These are phyloP conservation scores for Phytophthora constricta DNA, from an alignment of 352 stramenopile genomes.

Conservation along the genomic window DNA sequence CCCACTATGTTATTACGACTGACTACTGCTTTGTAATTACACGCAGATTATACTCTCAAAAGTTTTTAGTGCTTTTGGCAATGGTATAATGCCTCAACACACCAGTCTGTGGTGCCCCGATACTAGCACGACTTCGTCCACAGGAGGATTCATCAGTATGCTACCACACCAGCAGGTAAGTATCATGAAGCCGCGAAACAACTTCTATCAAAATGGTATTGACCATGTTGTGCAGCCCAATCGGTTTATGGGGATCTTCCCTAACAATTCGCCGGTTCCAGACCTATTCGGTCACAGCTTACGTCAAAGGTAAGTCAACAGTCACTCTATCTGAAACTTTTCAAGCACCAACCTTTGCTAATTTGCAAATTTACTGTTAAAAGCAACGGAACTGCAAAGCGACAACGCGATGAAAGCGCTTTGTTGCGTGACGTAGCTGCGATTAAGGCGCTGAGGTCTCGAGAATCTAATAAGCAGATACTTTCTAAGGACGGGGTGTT, in stretches of 20 bases:
- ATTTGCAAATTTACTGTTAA: background rate
- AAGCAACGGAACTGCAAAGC: slow-evolving; percentile 14
- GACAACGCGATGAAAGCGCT: slow-evolving; percentile 1
- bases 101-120: slow-evolving; percentile 39
- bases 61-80: slow-evolving; percentile 37
- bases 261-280: slow-evolving; percentile 5
- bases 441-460: slow-evolving; percentile 11
- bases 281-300: slow-evolving; percentile 4
- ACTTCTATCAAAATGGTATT: background rate
- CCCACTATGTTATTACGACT: slow-evolving; percentile 1
- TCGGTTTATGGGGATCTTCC: slow-evolving; percentile 31
- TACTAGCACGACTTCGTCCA: background rate
- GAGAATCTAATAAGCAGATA: slow-evolving; percentile 2
- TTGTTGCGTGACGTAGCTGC: background rate
- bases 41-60: slow-evolving; percentile 32
- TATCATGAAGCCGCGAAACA: background rate
- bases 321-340: too few relatives aligned
- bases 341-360: too few relatives aligned
- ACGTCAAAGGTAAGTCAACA: slow-evolving; percentile 24
- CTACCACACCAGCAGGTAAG: slow-evolving; percentile 31
- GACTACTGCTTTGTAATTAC: slow-evolving; percentile 6
- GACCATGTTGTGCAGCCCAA: slow-evolving; percentile 16
- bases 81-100: slow-evolving; percentile 35
- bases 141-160: slow-evolving; percentile 22
- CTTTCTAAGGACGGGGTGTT: slow-evolving; percentile 29